phyloP scores from a whole-genome alignment of 257 asterid species.

The Primulina eburnea region DNA sequence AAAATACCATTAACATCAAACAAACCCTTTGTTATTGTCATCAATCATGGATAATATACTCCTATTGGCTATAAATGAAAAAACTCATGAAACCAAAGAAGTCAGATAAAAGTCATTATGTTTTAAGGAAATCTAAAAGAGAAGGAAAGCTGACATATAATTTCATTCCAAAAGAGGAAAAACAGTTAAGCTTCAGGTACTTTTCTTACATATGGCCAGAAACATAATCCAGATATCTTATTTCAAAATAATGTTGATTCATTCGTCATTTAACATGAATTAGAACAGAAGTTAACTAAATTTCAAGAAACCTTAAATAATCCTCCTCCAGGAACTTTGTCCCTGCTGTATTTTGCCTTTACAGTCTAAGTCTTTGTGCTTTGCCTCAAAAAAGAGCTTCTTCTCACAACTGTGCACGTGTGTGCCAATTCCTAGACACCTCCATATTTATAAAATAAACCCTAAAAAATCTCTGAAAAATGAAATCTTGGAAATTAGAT shows the following conservation, averaged over 20 bases:
- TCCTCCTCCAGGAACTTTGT: constrained; percentile 39
- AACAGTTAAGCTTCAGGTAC: background rate
- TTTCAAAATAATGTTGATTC: too few species aligned
- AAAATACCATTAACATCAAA: too few species aligned
- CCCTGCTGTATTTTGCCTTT: constrained; percentile 30
- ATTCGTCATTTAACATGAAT: too few species aligned
- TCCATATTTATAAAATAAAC: background rate
- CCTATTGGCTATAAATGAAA: background rate
- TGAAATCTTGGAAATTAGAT: constrained; percentile 9
- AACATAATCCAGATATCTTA: background rate
- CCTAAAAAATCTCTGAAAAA: background rate
- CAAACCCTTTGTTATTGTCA: background rate
- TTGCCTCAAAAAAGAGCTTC: constrained; percentile 46
- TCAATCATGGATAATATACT: background rate
- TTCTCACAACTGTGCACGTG: constrained; percentile 47
- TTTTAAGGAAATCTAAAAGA: background rate
- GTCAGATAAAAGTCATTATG: background rate
- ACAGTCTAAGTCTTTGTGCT: constrained; percentile 29
- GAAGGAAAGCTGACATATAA: background rate
- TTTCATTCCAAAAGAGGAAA: background rate
- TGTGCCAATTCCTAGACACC: constrained; percentile 19
- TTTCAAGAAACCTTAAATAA: constrained; percentile 33
- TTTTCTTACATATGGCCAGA: background rate
- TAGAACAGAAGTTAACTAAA: background rate
- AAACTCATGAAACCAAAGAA: background rate